phyloP scores from a whole-genome alignment of 2,329 filamentous ascomycete genomes.

The Sporothrix brunneoviolacea region DNA sequence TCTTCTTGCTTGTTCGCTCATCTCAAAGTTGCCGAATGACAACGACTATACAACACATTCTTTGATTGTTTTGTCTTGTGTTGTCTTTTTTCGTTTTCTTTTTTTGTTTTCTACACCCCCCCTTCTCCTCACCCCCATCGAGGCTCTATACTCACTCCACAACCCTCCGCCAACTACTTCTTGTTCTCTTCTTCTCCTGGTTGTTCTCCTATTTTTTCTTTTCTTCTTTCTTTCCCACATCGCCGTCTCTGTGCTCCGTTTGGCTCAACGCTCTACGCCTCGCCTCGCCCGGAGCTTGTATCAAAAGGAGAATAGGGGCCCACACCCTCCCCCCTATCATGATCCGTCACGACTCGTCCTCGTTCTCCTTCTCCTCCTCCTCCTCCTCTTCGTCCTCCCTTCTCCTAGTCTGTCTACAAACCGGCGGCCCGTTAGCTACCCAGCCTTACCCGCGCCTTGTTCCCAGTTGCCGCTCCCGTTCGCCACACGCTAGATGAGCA shows the following conservation, averaged over 20 bases:
- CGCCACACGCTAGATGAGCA: background rate
- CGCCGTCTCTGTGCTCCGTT: slow-evolving; percentile 1
- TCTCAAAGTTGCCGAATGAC: background rate
- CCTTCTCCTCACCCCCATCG: background rate
- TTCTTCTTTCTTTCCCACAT: slow-evolving; percentile 15
- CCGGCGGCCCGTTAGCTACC: slow-evolving; percentile 4
- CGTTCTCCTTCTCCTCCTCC: no score
- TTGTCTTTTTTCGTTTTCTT: background rate
- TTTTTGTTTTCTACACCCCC: background rate
- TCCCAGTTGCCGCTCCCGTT: background rate
- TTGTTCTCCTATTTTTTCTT: background rate
- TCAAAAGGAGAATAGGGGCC: slow-evolving; percentile 7
- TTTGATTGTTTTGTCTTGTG: background rate
- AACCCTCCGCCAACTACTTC: no score
- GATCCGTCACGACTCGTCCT: background rate
- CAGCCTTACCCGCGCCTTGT: slow-evolving; percentile 2
- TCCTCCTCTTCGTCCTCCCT: background rate
- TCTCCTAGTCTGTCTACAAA: background rate
- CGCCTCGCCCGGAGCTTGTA: slow-evolving; percentile 2
- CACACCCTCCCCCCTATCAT: background rate
- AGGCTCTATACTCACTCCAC: background rate
- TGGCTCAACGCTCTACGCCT: slow-evolving; percentile 1
- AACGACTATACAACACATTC: background rate
- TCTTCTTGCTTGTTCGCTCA: no score
- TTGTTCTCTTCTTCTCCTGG: background rate